These are phyloP conservation scores for Lachnellula hyalina DNA, from an alignment of 2,329 filamentous ascomycete genomes.

Conservation along the genomic window DNA sequence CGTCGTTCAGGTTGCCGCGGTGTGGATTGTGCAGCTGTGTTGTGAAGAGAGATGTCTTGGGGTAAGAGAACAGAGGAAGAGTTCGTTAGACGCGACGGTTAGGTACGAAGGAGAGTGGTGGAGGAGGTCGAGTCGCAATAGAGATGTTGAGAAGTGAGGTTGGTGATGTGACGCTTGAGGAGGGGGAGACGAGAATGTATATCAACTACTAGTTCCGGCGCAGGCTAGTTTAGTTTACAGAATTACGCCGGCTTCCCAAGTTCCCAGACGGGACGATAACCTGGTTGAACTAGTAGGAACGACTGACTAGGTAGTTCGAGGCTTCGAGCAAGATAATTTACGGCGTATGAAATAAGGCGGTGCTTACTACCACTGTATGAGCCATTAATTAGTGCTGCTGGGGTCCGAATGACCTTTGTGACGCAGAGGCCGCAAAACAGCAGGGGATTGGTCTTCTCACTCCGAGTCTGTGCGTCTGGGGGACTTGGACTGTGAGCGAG, in stretches of 20 bases:
- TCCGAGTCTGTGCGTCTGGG: slow-evolving; percentile 6
- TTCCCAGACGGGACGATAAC: too few species aligned
- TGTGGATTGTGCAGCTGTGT: slow-evolving; percentile 3
- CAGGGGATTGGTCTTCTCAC: neutral
- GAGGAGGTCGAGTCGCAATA: slow-evolving; percentile 5
- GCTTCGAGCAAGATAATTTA: too few species aligned
- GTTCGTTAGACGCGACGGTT: slow-evolving; percentile 12
- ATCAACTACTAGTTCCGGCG: neutral
- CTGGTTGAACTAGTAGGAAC: too few species aligned
- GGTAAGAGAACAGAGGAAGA: slow-evolving; percentile 9
- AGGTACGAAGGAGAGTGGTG: slow-evolving; percentile 15
- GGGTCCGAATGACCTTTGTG: too few species aligned
- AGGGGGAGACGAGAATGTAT: neutral
- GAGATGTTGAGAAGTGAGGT: slow-evolving; percentile 5
- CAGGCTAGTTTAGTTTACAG: neutral
- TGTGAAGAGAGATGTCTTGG: slow-evolving; percentile 9
- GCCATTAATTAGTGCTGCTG: too few species aligned
- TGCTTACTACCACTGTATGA: too few species aligned
- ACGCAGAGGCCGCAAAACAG: neutral
- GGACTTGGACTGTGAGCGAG: slow-evolving; percentile 4
- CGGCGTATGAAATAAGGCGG: too few species aligned
- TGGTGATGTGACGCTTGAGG: slow-evolving; percentile 11
- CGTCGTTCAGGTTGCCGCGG: neutral
- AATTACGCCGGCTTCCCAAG: too few species aligned
- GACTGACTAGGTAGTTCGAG: too few species aligned